Conservation (phyloP, 2,329 filamentous ascomycete species). For the Cryphonectria radicalis region DNA sequence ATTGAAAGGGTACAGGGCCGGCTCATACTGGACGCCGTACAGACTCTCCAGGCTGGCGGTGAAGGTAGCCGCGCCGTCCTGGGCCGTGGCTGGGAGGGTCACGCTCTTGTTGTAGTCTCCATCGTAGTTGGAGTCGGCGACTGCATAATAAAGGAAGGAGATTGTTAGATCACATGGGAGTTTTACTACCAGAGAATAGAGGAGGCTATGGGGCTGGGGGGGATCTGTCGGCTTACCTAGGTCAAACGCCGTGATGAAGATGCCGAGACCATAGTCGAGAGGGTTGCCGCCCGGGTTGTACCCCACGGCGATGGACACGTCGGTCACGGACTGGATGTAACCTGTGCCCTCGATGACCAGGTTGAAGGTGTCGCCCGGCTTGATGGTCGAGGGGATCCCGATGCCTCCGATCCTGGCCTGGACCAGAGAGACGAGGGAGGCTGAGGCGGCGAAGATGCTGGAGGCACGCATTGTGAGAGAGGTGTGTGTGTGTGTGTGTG, state of each 20-base stretch:
- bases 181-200: neutral
- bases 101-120: constrained; percentile 36
- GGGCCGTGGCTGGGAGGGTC: constrained; percentile 33
- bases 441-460: constrained; percentile 29
- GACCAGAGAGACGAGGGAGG: constrained; percentile 35
- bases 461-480: constrained; percentile 13
- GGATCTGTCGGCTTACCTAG: constrained; percentile 39
- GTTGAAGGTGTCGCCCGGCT: constrained; percentile 43
- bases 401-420: constrained; percentile 49
- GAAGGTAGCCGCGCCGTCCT: constrained; percentile 34
- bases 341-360: constrained; percentile 45
- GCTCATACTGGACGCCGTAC: constrained; percentile 33
- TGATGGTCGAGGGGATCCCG: constrained; percentile 45
- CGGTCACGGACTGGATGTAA: constrained; percentile 50
- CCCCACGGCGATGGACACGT: constrained; percentile 51
- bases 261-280: constrained; percentile 38
- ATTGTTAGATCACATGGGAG: neutral
- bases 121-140: constrained; percentile 36
- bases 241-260: constrained; percentile 38
- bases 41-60: constrained; percentile 37
- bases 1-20: constrained; percentile 35
- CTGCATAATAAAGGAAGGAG: neutral
- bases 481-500: neutral
- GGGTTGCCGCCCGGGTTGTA: constrained; percentile 34
- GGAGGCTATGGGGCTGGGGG: neutral